Base-by-base conservation (phyloP, 441 rosid species). In the Adansonia rubrostipa region DNA sequence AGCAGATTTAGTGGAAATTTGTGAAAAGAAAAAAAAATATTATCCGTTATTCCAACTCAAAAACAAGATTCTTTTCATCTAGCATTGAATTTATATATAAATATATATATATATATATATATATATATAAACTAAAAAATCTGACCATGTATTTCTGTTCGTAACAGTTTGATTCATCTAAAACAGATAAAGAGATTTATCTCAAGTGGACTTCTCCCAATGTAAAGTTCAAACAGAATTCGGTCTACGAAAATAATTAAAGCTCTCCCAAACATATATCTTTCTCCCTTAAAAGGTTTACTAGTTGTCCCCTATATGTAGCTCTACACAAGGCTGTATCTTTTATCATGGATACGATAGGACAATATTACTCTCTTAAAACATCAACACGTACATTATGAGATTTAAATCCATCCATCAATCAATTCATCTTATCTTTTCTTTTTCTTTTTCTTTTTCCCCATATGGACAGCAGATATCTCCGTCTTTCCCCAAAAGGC, bases 41-140 rank as follows among this genome's bases (percentile, higher is more conserved):
- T 15, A 14, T 61, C 22, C 15, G 15, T n/a, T 15, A 44, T 58
- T 73, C 40, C 33, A 7, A 8, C n/a, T 4, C 3, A 8, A 50
- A 48, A 24, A 24, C 42, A 68, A 11, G 57, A 13, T 69, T 48
- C 9, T 47, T 68, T 69, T 24, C 58, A 69, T 48, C 73, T 20
- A 69, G 42, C 19, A 6, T 69, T 22, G 57, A 22, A 47, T 47
- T 5, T 48, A 20, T 28, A 28, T 28, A 28, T 69, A 47, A 6
- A 10, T 17, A 65, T 8, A 65, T 6, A n/a, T 9, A 40, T 65
- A 40, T 17, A 65, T 8, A 65, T 6, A n/a, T 9, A 40, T 65
- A 40, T 44, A 20, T 42, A 47, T 48, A 28, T 28, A 1, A 48
- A 24, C 42, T 14, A 50, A 15, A 50, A 66, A 50, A 45, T 10